These are phyloP conservation scores for Lycium ferocissimum DNA, from an alignment of 257 asterid species.

Conservation along the genomic window DNA sequence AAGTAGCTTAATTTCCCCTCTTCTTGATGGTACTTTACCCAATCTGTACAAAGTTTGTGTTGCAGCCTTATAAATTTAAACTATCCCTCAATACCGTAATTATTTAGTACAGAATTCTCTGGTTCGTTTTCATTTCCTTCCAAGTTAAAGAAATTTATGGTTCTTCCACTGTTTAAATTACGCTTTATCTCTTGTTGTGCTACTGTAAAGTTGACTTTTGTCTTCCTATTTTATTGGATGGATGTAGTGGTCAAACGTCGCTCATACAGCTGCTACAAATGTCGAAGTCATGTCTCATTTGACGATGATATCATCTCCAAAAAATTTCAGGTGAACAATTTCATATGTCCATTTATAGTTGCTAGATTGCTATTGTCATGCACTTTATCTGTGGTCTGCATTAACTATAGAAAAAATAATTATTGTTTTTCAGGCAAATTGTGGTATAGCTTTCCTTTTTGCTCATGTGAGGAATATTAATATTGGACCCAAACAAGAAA, in stretches of 20 bases:
- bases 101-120: constrained; percentile 32
- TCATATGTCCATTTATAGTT: neutral
- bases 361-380: neutral
- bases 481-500: constrained; percentile 48
- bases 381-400: neutral
- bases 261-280: constrained; percentile 75
- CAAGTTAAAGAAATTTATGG: constrained; percentile 31
- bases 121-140: constrained; percentile 36
- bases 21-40: constrained; percentile 7
- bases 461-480: constrained; percentile 44
- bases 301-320: constrained; percentile 54
- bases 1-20: constrained; percentile 34
- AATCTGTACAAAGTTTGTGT: constrained; percentile 22
- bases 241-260: constrained; percentile 72
- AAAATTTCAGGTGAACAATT: constrained; percentile 45
- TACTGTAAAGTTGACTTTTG: constrained; percentile 12
- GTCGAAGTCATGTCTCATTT: constrained; percentile 77
- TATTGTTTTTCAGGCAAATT: constrained; percentile 42
- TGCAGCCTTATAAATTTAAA: constrained; percentile 34
- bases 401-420: neutral
- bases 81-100: neutral
- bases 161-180: neutral
- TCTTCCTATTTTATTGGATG: constrained; percentile 45
- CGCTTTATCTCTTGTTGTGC: neutral
- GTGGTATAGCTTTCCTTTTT: constrained; percentile 49